A percentile compares a stretch with the other conserved stretches of the same genome.
Evolutionary conservation across 331 rosid genomes (phyloP).

Genomic region (Spiraea crenata): DNA sequence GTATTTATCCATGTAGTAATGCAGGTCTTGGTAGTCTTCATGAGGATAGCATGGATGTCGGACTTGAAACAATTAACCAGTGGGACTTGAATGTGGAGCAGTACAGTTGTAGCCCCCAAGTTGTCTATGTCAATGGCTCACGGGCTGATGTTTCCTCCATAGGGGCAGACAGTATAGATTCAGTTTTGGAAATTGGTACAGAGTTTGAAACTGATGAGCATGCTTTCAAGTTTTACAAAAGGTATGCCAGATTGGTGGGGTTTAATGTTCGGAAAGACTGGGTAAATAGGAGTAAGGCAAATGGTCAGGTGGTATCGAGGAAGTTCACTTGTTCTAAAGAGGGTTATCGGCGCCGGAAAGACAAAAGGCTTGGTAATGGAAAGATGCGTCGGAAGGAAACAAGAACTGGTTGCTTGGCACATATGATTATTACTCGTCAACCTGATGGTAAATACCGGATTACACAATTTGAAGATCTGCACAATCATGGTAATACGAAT

Average conservation of each 20-base stretch:
- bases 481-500: slow-evolving; percentile 53
- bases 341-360: slow-evolving; percentile 49
- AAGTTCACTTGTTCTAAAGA: slow-evolving; percentile 68
- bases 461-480: slow-evolving; percentile 56
- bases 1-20: slow-evolving; percentile 20
- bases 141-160: slow-evolving; percentile 17
- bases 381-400: slow-evolving; percentile 64
- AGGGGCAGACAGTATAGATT: slow-evolving; percentile 10
- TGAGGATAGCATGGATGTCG: slow-evolving; percentile 30
- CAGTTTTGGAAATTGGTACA: slow-evolving; percentile 34
- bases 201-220: slow-evolving; percentile 64
- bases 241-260: slow-evolving; percentile 56
- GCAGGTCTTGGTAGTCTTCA: slow-evolving; percentile 37
- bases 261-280: slow-evolving; percentile 66
- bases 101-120: slow-evolving; percentile 38
- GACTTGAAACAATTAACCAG: slow-evolving; percentile 33
- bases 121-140: slow-evolving; percentile 23
- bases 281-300: slow-evolving; percentile 67
- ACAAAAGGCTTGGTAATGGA: slow-evolving; percentile 48
- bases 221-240: slow-evolving; percentile 49
- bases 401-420: slow-evolving; percentile 71
- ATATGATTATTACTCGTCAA: slow-evolving; percentile 63
- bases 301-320: slow-evolving; percentile 68
- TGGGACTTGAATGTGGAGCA: slow-evolving; percentile 65
- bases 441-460: slow-evolving; percentile 50